These are phyloP conservation scores for Pulveroboletus sp. DNA, from an alignment of 768 basidiomycete genomes.

Conservation along the genomic window DNA sequence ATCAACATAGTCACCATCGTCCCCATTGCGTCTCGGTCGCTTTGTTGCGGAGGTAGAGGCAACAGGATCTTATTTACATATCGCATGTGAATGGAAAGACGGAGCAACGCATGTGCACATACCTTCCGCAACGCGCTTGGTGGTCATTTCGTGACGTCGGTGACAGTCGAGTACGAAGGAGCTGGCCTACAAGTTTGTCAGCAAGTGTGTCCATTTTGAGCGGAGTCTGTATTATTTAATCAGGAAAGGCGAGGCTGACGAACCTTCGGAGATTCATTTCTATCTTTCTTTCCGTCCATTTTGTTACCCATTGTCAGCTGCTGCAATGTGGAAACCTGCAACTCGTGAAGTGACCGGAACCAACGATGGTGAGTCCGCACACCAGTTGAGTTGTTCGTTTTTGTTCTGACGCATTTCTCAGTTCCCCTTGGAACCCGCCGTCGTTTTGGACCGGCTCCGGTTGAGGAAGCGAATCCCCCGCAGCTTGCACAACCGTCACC, in stretches of 20 bases:
- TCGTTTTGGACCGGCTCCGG: conserved; percentile 85
- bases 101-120: neutral
- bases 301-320: conserved; percentile 13
- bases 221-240: conserved; percentile 27
- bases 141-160: conserved; percentile 27
- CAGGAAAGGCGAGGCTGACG: conserved; percentile 1
- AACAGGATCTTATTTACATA: conserved; percentile 17
- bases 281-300: conserved; percentile 17
- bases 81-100: neutral
- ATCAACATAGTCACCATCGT: conserved; percentile 58
- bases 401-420: conserved; percentile 28
- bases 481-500: conserved; percentile 87
- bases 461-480: conserved; percentile 78
- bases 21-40: conserved; percentile 42
- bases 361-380: conserved; percentile 73
- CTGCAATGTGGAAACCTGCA: conserved; percentile 82
- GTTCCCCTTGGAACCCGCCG: conserved; percentile 85
- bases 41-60: conserved; percentile 33
- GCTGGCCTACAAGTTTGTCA: conserved; percentile 23
- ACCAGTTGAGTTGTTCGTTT: conserved; percentile 2
- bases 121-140: conserved; percentile 43
- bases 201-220: conserved; percentile 27
- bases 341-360: conserved; percentile 90
- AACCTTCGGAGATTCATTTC: conserved; percentile 35
- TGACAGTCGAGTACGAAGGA: neutral